phyloP scores from a whole-genome alignment of 768 basidiomycete species.

The Lactifluus piperatus region DNA sequence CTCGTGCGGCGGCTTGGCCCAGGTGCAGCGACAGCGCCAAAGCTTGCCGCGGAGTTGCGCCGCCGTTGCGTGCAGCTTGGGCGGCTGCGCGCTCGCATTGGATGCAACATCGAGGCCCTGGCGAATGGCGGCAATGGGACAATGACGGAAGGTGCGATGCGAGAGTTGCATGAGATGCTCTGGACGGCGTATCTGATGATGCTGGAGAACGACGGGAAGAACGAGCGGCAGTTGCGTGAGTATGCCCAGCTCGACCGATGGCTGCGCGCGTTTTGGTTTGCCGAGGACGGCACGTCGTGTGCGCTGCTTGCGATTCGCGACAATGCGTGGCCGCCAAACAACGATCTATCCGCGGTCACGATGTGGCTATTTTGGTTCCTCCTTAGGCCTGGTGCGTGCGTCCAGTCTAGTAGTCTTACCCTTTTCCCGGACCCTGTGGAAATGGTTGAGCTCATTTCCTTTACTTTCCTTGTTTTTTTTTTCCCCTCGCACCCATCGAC shows the following conservation, averaged over 20 bases:
- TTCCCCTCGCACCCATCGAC: neutral
- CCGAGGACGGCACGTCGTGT: conserved; percentile 45
- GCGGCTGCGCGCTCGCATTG: conserved; percentile 40
- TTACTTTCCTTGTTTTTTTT: neutral
- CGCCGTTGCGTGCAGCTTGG: conserved; percentile 51
- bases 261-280: conserved; percentile 62
- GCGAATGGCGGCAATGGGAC: neutral
- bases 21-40: conserved; percentile 31
- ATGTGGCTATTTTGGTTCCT: conserved; percentile 81
- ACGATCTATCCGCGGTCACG: conserved; percentile 45
- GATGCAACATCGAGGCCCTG: conserved; percentile 27
- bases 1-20: conserved; percentile 42
- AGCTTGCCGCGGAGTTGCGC: conserved; percentile 54
- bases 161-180: conserved; percentile 39
- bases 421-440: neutral
- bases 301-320: conserved; percentile 34
- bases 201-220: conserved; percentile 73
- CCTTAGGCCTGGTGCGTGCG: conserved; percentile 45
- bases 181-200: conserved; percentile 70
- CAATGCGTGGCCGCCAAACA: conserved; percentile 50
- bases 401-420: neutral
- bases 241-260: conserved; percentile 56
- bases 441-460: neutral
- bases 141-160: conserved; percentile 23
- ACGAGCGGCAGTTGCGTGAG: conserved; percentile 58